Evolutionary conservation across 208 protist species (phyloP).

Genomic region (Tritrichomonas musculus): DNA sequence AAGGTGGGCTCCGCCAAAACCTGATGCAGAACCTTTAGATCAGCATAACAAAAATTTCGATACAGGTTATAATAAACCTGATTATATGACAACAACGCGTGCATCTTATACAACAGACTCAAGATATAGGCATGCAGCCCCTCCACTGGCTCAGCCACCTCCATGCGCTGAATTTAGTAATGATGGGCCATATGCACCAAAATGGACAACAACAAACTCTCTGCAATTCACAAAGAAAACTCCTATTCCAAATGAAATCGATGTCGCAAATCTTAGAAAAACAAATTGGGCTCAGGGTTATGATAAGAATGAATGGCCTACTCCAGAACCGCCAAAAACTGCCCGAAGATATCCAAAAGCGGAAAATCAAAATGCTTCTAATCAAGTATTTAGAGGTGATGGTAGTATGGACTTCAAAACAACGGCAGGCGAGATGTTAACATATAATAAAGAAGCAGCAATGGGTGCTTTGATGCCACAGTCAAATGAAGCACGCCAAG

Average conservation of each 20-base stretch:
- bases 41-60: background rate
- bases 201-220: background rate
- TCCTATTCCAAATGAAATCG: background rate
- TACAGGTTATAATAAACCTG: background rate
- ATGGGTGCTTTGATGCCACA: no score
- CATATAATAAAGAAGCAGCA: background rate
- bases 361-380: background rate
- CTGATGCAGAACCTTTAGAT: background rate
- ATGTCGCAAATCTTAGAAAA: background rate
- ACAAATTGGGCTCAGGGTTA: background rate
- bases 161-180: background rate
- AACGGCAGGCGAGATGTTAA: background rate
- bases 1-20: background rate
- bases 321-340: no score
- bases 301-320: background rate
- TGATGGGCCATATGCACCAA: background rate
- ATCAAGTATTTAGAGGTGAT: background rate
- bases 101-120: no score
- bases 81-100: background rate
- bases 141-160: background rate
- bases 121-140: background rate
- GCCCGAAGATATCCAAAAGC: background rate
- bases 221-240: background rate
- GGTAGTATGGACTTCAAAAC: background rate
- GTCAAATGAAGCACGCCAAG: background rate